These are phyloP conservation scores for Teratosphaeria gauchensis DNA, from an alignment of 2,329 filamentous ascomycete genomes.

Conservation along the genomic window DNA sequence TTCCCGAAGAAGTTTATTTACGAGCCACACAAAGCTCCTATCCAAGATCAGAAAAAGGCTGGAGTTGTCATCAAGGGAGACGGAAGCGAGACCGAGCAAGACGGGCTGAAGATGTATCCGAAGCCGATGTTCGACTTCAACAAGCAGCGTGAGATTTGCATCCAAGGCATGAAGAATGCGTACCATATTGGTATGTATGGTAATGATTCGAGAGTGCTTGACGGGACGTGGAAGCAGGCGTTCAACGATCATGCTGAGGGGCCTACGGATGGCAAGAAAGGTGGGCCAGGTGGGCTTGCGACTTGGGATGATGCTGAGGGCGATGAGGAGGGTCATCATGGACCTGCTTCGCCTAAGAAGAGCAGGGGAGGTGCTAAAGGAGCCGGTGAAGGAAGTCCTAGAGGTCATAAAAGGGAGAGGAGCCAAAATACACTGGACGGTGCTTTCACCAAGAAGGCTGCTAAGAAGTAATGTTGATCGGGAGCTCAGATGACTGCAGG, in stretches of 20 bases:
- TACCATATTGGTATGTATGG: slow-evolving; percentile 58
- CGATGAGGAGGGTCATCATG: slow-evolving; percentile 10
- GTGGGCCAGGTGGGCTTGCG: slow-evolving; percentile 29
- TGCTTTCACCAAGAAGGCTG: slow-evolving; percentile 21
- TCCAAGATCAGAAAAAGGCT: slow-evolving; percentile 58
- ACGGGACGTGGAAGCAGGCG: slow-evolving; percentile 48
- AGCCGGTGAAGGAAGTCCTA: slow-evolving; percentile 5
- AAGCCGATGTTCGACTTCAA: slow-evolving; percentile 71
- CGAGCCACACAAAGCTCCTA: slow-evolving; percentile 67
- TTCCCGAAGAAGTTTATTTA: slow-evolving; percentile 64
- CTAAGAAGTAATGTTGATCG: neutral
- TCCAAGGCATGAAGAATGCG: slow-evolving; percentile 60
- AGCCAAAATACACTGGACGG: slow-evolving; percentile 25
- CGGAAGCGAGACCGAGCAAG: slow-evolving; percentile 28
- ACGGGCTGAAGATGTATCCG: slow-evolving; percentile 48
- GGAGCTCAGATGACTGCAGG: too few species aligned
- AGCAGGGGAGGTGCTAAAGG: slow-evolving; percentile 1
- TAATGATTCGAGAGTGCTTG: slow-evolving; percentile 49
- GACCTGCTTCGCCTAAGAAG: slow-evolving; percentile 5
- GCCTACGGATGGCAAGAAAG: slow-evolving; percentile 32
- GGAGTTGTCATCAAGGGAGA: slow-evolving; percentile 53
- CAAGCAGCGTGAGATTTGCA: slow-evolving; percentile 51
- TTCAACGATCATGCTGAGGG: slow-evolving; percentile 40
- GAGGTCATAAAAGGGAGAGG: slow-evolving; percentile 23
- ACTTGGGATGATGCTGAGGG: slow-evolving; percentile 19